These are phyloP conservation scores for Chaetomium sp. DNA, from an alignment of 2,329 filamentous ascomycete genomes.

Conservation along the genomic window DNA sequence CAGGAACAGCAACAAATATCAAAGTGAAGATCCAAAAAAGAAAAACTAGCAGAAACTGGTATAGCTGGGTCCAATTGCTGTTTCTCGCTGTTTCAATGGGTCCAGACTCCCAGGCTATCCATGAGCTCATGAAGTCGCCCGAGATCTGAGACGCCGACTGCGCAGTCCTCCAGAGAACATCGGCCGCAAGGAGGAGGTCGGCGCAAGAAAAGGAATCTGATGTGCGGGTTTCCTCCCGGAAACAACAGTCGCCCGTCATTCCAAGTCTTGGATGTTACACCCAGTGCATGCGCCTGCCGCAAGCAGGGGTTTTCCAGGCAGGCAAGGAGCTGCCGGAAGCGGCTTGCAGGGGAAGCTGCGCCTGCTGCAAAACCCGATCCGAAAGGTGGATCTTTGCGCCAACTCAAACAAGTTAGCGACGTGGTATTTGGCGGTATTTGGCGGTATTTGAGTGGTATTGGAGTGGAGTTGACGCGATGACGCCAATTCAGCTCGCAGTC, in stretches of 20 bases:
- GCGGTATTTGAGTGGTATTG: neutral
- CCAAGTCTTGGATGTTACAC: constrained; percentile 24
- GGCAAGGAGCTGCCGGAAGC: constrained; percentile 19
- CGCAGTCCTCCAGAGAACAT: constrained; percentile 7
- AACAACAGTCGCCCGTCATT: constrained; percentile 17
- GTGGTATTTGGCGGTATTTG: neutral
- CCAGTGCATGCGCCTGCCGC: constrained; percentile 9
- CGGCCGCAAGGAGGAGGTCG: neutral
- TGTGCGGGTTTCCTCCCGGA: constrained; percentile 20
- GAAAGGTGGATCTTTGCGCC: constrained; percentile 4
- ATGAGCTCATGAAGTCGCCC: constrained; percentile 12
- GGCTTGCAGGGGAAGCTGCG: neutral
- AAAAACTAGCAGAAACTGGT: constrained; percentile 24
- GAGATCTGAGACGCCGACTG: constrained; percentile 29
- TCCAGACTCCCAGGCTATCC: constrained; percentile 6
- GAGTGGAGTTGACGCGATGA: neutral
- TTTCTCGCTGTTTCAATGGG: constrained; percentile 26
- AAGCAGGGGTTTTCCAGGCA: constrained; percentile 18
- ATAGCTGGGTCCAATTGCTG: constrained; percentile 24
- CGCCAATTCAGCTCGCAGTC: neutral
- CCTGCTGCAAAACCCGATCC: constrained; percentile 9
- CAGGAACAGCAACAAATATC: neutral
- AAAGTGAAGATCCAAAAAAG: constrained; percentile 8
- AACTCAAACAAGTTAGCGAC: neutral
- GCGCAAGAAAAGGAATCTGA: constrained; percentile 14